Base-by-base conservation (phyloP, 352 stramenopile species). In the Phytopythium litorale region DNA sequence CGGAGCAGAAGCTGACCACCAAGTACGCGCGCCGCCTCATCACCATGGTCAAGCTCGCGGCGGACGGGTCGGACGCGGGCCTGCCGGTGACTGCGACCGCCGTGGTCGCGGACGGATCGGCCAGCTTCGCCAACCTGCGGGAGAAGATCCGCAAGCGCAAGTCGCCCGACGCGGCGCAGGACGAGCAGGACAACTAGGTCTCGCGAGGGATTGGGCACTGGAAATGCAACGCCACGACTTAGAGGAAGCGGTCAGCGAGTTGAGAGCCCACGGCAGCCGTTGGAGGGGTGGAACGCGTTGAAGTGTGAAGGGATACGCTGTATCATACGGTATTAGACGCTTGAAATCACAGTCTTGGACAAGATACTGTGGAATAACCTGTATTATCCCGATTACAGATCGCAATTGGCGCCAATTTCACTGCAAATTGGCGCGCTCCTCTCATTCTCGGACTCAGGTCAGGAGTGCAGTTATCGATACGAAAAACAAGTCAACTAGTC, bases 11-110 rank as follows among this genome's bases (percentile, higher is more conserved):
- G 61, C 73, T 97, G 62, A 89, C 84, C 25, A 85, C 77, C 64
- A 91, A 91, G 70, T 91, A 94, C 63, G 82, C 82, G n/a, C 73
- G 89, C 16, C 75, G 84, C 30, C 67, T 96, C 23, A 91, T 97
- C 57, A 95, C 84, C 43, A 97, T 97, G 89, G 70, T 91, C 43
- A 96, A 96, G 71, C 70, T 65, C 48, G 70, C 68, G 32, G 52
- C 16, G 25, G 49, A 42, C 3, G 49, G 16, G 19, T 12, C 33
- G 16, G 28, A n/a, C 25, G 25, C 9, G 48, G 12, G 11, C 5
- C 61, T 67, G 35, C 56, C 54, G 28, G 59, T 63, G 42, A 32
- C 28, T 32, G 28, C 28, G 28, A 4, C 28, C 0, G 48, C 62
- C 21, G 59, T 71, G 30, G 68, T 67, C 35, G 56, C 62, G 49